Evolutionary conservation across 768 basidiomycete genomes (phyloP), one percentile per base, ranked within the genome.

Genomic region (Multifurca ochricompacta): DNA sequence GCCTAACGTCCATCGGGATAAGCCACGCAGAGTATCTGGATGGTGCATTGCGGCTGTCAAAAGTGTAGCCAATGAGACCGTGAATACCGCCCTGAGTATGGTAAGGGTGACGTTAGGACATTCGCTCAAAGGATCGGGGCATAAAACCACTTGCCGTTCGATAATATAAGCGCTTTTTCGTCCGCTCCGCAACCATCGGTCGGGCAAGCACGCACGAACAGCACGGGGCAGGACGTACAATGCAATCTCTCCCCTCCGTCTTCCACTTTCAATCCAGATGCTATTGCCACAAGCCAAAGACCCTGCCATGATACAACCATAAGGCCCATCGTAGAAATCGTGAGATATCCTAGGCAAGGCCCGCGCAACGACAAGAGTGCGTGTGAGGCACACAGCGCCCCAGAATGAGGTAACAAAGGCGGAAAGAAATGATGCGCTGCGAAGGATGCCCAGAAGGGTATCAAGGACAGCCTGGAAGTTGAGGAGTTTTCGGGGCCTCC

Each of bases 291-390:
- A 90, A 16, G 76, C 68, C 39, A 91, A 65, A 56, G 83, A 85
- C 19, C 84, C 87, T 3, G 72, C 76, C 55, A 89, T 67, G 28
- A 83, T 68, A 56, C 83, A 77, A 1, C 88, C 88, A 53, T 73
- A 76, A 1, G 88, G 83, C 0, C 88, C 85, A 63, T 91, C 88
- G 80, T 85, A 87, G 55, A 85, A 78, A 53, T 91, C 78, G 59
- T 91, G 85, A 14, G 87, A 83, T 44, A 91, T 72, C 34, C 65
- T 70, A 0, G 85, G 85, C 35, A 90, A 74, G 7, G 82, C 62
- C 23, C 77, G 79, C 2, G 87, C 85, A 13, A 85, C 65, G 5
- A 79, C 70, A 5, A 85, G 70, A 3, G 87, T 82, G 43, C 88
- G 80, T 9, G 81, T 80, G 31, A 81, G 65, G 66, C 88, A 91